A percentile compares a stretch with the other conserved stretches of the same genome.
Conservation (phyloP, 345 rosid genomes). For the Acer negundo region DNA sequence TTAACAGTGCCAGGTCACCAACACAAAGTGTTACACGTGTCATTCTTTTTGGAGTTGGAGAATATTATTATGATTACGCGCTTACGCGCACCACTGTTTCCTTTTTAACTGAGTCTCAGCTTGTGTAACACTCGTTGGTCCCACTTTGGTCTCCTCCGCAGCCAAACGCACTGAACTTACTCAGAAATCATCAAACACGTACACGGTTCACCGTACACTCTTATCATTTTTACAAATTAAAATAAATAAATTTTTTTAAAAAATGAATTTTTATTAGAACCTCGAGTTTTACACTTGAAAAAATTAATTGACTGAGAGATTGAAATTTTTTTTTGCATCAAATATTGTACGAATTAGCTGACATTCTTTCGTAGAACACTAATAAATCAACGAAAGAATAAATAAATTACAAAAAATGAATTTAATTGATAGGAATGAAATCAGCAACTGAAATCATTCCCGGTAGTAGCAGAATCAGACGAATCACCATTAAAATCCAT, state of each 20-base stretch:
- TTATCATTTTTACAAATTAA: too few relatives aligned
- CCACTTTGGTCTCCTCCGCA: not conserved
- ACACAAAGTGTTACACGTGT: not conserved
- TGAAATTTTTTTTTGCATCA: not conserved
- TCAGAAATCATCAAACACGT: too few relatives aligned
- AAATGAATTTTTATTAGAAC: not conserved
- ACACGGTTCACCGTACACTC: too few relatives aligned
- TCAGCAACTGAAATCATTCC: constrained; percentile 14
- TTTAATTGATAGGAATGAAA: not conserved
- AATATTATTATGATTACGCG: not conserved
- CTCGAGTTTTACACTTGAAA: not conserved
- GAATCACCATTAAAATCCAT: constrained; percentile 62
- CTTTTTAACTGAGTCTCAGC: not conserved
- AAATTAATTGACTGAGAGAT: not conserved
- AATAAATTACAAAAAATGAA: not conserved
- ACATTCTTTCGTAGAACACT: not conserved
- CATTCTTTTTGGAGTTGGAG: not conserved
- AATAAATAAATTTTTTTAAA: too few relatives aligned
- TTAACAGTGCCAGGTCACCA: not conserved
- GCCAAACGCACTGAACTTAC: not conserved
- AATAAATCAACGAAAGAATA: not conserved
- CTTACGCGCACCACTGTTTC: not conserved
- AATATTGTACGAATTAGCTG: not conserved
- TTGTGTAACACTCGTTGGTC: not conserved
- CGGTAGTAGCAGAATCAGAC: constrained; percentile 54